Percentiles rank a stretch among this genome's conserved stretches.
These are phyloP conservation scores for Fusarium austroafricanum DNA, from an alignment of 2,329 filamentous ascomycete species.

Conservation along the genomic window DNA sequence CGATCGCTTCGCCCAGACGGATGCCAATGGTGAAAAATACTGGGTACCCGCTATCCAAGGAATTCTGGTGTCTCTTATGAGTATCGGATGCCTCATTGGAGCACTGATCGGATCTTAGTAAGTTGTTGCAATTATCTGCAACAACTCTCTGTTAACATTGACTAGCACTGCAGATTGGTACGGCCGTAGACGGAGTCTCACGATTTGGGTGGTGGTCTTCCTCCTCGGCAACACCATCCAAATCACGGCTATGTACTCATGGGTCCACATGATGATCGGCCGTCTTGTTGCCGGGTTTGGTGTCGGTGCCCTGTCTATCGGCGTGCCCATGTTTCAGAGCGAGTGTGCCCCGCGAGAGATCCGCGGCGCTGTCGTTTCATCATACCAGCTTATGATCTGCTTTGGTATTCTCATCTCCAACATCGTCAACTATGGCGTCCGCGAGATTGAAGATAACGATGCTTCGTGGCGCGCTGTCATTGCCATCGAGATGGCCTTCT, in stretches of 20 bases:
- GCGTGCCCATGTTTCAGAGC: constrained; percentile 75
- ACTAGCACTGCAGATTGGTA: constrained; percentile 64
- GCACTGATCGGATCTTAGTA: constrained; percentile 63
- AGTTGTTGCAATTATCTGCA: constrained; percentile 9
- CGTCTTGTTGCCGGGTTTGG: constrained; percentile 75
- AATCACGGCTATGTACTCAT: constrained; percentile 67
- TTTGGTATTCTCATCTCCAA: constrained; percentile 72
- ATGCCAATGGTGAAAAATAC: constrained; percentile 54
- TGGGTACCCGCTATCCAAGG: constrained; percentile 59
- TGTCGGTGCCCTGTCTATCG: constrained; percentile 73
- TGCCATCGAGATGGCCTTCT: constrained; percentile 65
- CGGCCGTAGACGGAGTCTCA: constrained; percentile 67
- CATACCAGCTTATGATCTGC: constrained; percentile 79
- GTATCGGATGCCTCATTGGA: constrained; percentile 66
- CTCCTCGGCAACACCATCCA: constrained; percentile 74
- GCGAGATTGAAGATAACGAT: constrained; percentile 54
- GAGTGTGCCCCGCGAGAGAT: constrained; percentile 73
- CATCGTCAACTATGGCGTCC: constrained; percentile 65
- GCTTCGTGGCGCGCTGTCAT: constrained; percentile 73
- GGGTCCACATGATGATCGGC: constrained; percentile 75
- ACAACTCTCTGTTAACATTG: constrained; percentile 43
- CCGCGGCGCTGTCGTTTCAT: constrained; percentile 71
- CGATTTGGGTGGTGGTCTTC: constrained; percentile 66
- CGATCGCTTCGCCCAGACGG: constrained; percentile 66
- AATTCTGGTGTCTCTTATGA: constrained; percentile 68